phyloP scores from a whole-genome alignment of 2,329 filamentous ascomycete genomes.

The Alternaria sp. region DNA sequence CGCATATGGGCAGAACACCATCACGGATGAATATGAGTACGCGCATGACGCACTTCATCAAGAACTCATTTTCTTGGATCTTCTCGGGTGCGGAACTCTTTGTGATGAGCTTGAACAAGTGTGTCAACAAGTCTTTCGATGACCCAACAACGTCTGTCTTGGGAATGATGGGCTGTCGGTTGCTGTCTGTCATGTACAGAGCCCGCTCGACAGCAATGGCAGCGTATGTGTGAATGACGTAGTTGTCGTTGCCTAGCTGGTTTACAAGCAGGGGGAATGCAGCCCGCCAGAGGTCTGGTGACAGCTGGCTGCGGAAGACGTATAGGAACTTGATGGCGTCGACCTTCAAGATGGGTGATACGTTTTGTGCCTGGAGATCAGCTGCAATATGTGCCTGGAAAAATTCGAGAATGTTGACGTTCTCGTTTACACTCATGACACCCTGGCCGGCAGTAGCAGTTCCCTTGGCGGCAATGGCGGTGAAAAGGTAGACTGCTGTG shows the following conservation, averaged over 20 bases:
- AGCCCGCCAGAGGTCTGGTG: constrained; percentile 88
- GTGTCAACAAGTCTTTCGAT: constrained; percentile 84
- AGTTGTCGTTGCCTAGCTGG: constrained; percentile 87
- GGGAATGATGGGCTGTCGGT: constrained; percentile 79
- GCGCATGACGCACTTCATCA: constrained; percentile 99
- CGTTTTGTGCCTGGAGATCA: constrained; percentile 78
- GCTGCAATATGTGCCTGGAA: constrained; percentile 91
- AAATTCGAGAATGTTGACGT: constrained; percentile 88
- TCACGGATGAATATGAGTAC: constrained; percentile 94
- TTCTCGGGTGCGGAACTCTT: constrained; percentile 85
- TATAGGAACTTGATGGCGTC: constrained; percentile 99
- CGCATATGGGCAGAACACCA: constrained; percentile 74
- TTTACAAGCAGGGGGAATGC: constrained; percentile 90
- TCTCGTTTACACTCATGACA: constrained; percentile 84
- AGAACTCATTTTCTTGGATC: constrained; percentile 97
- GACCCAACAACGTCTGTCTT: constrained; percentile 80
- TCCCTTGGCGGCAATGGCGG: constrained; percentile 92
- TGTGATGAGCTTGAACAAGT: constrained; percentile 90
- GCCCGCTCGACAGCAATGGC: constrained; percentile 96
- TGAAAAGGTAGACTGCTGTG: constrained; percentile 95
- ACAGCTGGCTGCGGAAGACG: constrained; percentile 93
- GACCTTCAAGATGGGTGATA: constrained; percentile 89
- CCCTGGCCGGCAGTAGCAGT: constrained; percentile 86
- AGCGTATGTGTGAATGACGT: constrained; percentile 97
- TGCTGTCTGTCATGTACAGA: constrained; percentile 80